Base-by-base conservation (phyloP, 2,329 filamentous ascomycete species). In the Ceratocystis cubensis region DNA sequence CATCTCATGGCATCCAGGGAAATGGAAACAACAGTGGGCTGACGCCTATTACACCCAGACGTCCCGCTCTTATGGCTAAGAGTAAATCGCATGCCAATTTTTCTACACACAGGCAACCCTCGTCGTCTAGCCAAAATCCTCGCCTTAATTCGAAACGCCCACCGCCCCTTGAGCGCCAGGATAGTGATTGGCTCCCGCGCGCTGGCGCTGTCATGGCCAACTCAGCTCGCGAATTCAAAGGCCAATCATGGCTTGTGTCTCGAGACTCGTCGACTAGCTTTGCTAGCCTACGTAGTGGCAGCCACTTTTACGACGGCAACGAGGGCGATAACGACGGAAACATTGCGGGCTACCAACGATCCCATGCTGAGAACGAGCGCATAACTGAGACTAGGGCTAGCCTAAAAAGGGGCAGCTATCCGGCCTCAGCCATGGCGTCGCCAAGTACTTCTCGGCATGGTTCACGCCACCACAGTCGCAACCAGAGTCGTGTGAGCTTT, bases 191-290 rank as follows among this genome's bases (percentile, higher is more conserved):
- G 85, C 75, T 88, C 59, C 77, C 86, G 28, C 80, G 85, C 37
- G 81, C 84, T 0, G 85, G 85, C 61, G 84, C 84, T 5, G 72
- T 86, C 61, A 81, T 88, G 70, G 82, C 82, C 66, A 81, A 80
- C 64, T 83, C 85, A 72, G 78, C 84, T 20, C 78, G 85, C 66
- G 86, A 88, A 72, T 85, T 78, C 71, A 88, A 88, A 74, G 86
- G 86, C 15, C 85, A 88, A 74, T 76, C 81, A 15, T 89, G 86
- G 86, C 80, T 89, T 22, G 77, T 83, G n/a, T 83, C 84, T 28
- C 79, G 84, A 61, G 83, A 82, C 65, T 86, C 84, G 72, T 86
- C 84, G 1, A 88, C 84, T 7, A 86, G 81, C 71, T 77, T 88
- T 20, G 75, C 79, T 0, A 82, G 78, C 28, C 74, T 80, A 72